A percentile compares a stretch with the other conserved stretches of the same genome.
phyloP scores from a whole-genome alignment of 441 rosid species.

The Hura crepitans region DNA sequence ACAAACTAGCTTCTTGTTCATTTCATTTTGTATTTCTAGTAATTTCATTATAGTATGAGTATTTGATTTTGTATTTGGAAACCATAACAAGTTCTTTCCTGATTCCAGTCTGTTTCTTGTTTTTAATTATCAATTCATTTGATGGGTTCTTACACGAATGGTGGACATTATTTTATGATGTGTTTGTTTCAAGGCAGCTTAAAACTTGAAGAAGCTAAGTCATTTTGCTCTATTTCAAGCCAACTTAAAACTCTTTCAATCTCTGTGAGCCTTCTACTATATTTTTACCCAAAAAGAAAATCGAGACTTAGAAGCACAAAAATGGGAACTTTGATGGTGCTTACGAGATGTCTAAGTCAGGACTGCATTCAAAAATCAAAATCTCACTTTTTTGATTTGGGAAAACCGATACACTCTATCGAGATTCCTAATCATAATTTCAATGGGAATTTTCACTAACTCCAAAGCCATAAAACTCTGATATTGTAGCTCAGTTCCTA shows the following conservation, averaged over 20 bases:
- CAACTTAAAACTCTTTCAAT: no score
- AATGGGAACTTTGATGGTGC: constrained; percentile 33
- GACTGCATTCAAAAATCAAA: constrained; percentile 22
- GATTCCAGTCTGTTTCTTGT: no score
- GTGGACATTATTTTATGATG: constrained; percentile 49
- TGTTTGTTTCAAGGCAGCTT: constrained; percentile 22
- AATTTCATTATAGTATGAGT: no score
- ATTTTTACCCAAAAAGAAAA: no score
- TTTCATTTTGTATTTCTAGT: no score
- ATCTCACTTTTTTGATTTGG: constrained; percentile 11
- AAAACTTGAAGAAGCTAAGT: constrained; percentile 4
- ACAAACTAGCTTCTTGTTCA: no score
- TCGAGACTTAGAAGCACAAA: neutral
- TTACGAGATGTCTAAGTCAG: constrained; percentile 33
- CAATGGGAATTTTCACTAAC: constrained; percentile 20
- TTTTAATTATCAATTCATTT: constrained; percentile 38
- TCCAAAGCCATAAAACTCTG: constrained; percentile 50
- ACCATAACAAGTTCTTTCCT: no score
- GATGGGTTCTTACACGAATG: constrained; percentile 48
- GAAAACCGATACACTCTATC: constrained; percentile 11
- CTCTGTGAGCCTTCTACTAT: no score
- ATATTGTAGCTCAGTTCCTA: constrained; percentile 71
- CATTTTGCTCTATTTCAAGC: no score
- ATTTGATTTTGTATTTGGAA: no score
- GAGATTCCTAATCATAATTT: constrained; percentile 9